These are phyloP conservation scores for Haplographium delicatum DNA, from an alignment of 495 filamentous ascomycete genomes.

Conservation along the genomic window DNA sequence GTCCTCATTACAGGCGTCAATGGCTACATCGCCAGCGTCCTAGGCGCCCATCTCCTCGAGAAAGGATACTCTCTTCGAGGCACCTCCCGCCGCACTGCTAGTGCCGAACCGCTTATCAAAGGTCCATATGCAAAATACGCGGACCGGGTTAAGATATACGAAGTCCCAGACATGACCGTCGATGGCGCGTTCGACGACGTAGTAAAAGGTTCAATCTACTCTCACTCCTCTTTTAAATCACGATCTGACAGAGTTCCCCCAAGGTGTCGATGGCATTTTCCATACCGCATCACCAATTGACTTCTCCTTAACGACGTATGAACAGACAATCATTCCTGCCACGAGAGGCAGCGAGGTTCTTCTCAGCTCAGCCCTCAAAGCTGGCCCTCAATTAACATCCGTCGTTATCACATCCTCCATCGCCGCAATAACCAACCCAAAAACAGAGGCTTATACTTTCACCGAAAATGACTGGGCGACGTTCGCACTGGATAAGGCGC, in stretches of 20 bases:
- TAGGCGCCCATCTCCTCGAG: conserved; percentile 17
- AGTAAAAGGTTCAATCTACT: conserved; percentile 20
- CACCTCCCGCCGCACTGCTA: conserved; percentile 19
- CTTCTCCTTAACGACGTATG: conserved; percentile 13
- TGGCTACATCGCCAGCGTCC: conserved; percentile 28
- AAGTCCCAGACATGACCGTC: conserved; percentile 28
- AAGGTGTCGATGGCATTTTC: conserved; percentile 27
- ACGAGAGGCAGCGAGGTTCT: conserved; percentile 17
- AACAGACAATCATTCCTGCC: conserved; percentile 20
- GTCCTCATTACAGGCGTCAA: conserved; percentile 30
- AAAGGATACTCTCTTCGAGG: conserved; percentile 27
- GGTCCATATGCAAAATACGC: conserved; percentile 23
- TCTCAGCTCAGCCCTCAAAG: conserved; percentile 24
- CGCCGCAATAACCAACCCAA: conserved; percentile 15
- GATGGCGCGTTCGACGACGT: conserved; percentile 29
- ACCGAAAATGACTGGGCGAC: conserved; percentile 19
- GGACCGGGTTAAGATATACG: conserved; percentile 22
- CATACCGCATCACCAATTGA: conserved; percentile 28
- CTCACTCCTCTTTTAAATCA: neutral
- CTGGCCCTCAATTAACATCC: conserved; percentile 23
- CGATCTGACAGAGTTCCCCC: neutral
- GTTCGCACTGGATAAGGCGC: conserved; percentile 3
- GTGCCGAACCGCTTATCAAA: conserved; percentile 20
- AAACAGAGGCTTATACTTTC: conserved; percentile 17
- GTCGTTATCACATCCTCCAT: conserved; percentile 27